These are phyloP conservation scores for Ustulina deusta DNA, from an alignment of 2,329 filamentous ascomycete species.

Conservation along the genomic window DNA sequence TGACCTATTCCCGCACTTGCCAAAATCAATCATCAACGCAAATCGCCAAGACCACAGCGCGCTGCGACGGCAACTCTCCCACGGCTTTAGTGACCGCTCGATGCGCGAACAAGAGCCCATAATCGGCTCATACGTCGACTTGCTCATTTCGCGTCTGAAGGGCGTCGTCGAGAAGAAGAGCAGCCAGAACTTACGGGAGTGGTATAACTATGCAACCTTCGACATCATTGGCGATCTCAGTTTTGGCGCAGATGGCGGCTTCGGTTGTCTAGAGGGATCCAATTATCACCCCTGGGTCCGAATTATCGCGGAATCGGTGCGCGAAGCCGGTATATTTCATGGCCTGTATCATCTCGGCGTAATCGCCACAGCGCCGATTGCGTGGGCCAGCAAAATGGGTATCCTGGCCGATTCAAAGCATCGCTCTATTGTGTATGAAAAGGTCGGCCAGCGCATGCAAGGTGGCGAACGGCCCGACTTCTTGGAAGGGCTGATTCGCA, in stretches of 20 bases:
- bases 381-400: slow-evolving; percentile 14
- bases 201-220: slow-evolving; percentile 57
- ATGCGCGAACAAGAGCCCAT: slow-evolving; percentile 58
- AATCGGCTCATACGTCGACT: slow-evolving; percentile 54
- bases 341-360: slow-evolving; percentile 33
- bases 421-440: slow-evolving; percentile 41
- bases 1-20: slow-evolving; percentile 37
- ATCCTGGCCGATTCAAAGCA: slow-evolving; percentile 32
- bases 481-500: slow-evolving; percentile 48
- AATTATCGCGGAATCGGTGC: slow-evolving; percentile 46
- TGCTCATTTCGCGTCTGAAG: slow-evolving; percentile 49
- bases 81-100: slow-evolving; percentile 55
- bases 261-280: slow-evolving; percentile 52
- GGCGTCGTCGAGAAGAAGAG: slow-evolving; percentile 20
- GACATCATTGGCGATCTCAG: slow-evolving; percentile 61
- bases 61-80: slow-evolving; percentile 52
- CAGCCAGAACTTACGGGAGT: slow-evolving; percentile 51
- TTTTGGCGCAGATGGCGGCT: slow-evolving; percentile 56
- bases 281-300: slow-evolving; percentile 52
- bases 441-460: slow-evolving; percentile 47
- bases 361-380: neutral
- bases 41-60: slow-evolving; percentile 49
- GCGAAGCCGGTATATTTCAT: slow-evolving; percentile 30
- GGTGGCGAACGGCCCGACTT: slow-evolving; percentile 49
- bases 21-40: slow-evolving; percentile 49